A percentile compares a stretch with the other conserved stretches of the same genome.
phyloP scores from a whole-genome alignment of 1,284 basidiomycete species.

The Moniliophthora roreri region DNA sequence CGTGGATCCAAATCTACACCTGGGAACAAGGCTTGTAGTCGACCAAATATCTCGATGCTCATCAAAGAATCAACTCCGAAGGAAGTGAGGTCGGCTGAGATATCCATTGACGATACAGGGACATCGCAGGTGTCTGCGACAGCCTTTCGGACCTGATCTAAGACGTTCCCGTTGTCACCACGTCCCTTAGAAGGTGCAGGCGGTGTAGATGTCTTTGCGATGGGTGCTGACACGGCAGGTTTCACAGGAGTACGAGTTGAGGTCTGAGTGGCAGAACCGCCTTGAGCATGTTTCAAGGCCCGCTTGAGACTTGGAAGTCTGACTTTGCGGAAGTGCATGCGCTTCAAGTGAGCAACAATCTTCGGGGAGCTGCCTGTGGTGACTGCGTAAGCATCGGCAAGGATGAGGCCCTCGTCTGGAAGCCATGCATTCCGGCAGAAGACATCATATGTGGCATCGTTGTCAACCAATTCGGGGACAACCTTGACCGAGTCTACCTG shows the following conservation, averaged over 20 bases:
- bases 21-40: slow-evolving; percentile 36
- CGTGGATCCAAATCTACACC: slow-evolving; percentile 29
- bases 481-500: slow-evolving; percentile 49
- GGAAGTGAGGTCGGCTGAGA: slow-evolving; percentile 38
- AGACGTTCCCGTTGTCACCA: too few species aligned
- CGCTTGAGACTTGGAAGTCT: slow-evolving; percentile 46
- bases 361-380: slow-evolving; percentile 27
- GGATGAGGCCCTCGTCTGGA: slow-evolving; percentile 39
- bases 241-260: neutral
- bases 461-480: slow-evolving; percentile 39
- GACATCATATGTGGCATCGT: slow-evolving; percentile 43
- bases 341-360: slow-evolving; percentile 56
- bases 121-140: slow-evolving; percentile 47
- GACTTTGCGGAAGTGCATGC: slow-evolving; percentile 56
- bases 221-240: too few species aligned
- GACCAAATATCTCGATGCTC: slow-evolving; percentile 48
- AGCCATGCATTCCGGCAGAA: slow-evolving; percentile 49
- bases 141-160: slow-evolving; percentile 27
- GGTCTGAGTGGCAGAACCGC: neutral
- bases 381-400: slow-evolving; percentile 53
- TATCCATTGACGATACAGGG: slow-evolving; percentile 25
- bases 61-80: slow-evolving; percentile 59
- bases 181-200: too few species aligned
- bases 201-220: neutral
- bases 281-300: slow-evolving; percentile 29